Evolutionary conservation across 495 filamentous ascomycete species (phyloP).

Genomic region (Aspergillus hancockii): DNA sequence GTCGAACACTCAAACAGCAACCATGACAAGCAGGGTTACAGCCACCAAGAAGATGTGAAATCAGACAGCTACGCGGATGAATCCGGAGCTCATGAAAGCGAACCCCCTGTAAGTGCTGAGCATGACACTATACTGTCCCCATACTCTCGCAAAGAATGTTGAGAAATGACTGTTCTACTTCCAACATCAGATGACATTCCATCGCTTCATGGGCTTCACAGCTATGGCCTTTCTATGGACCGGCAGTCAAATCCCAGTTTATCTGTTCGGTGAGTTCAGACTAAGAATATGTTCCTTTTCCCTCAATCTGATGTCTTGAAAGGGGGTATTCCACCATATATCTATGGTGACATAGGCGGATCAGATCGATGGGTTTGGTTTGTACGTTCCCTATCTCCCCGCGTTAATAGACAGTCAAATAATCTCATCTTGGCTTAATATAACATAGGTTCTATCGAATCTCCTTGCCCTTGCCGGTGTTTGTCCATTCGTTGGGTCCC

Average conservation of each 20-base stretch:
- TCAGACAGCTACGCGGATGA: slow-evolving; percentile 21
- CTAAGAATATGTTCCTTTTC: not conserved
- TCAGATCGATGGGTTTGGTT: slow-evolving; percentile 73
- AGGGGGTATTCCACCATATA: slow-evolving; percentile 62
- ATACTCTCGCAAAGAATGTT: slow-evolving; percentile 17
- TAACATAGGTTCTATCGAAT: slow-evolving; percentile 56
- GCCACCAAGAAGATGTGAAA: slow-evolving; percentile 29
- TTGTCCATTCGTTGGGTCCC: slow-evolving; percentile 69
- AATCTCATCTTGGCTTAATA: not conserved
- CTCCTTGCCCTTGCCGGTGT: slow-evolving; percentile 66
- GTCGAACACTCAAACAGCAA: slow-evolving; percentile 16
- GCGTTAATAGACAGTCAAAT: not conserved
- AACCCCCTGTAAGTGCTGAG: slow-evolving; percentile 10
- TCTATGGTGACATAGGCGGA: slow-evolving; percentile 67
- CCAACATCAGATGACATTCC: slow-evolving; percentile 52
- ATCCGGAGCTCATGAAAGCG: slow-evolving; percentile 23
- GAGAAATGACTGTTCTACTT: not conserved
- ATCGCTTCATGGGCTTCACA: slow-evolving; percentile 58
- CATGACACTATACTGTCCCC: slow-evolving; percentile 6
- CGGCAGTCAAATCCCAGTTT: slow-evolving; percentile 64
- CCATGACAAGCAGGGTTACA: slow-evolving; percentile 21
- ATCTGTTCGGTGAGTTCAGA: slow-evolving; percentile 53
- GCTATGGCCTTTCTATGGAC: slow-evolving; percentile 70
- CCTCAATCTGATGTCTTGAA: not conserved
- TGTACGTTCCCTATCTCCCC: slow-evolving; percentile 31